These are phyloP conservation scores for Aspergillus carlsbadensis DNA, from an alignment of 495 filamentous ascomycete species.

Conservation along the genomic window DNA sequence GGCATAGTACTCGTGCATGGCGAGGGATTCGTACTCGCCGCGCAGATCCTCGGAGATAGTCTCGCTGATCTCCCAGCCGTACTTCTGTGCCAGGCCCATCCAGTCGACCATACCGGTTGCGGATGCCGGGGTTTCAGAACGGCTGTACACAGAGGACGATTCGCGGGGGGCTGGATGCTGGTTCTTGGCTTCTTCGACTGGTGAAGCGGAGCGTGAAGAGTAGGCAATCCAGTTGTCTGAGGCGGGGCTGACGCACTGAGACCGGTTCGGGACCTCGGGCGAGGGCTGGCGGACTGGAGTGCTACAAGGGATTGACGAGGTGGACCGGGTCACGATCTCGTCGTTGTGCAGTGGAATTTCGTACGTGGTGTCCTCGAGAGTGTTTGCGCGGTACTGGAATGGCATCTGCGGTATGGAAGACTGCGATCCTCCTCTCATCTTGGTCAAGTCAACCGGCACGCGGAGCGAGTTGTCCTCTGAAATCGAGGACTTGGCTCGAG, in stretches of 20 bases:
- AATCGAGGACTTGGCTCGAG: slow-evolving; percentile 55
- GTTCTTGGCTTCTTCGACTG: slow-evolving; percentile 25
- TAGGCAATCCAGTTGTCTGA: slow-evolving; percentile 64
- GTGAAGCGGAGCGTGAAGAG: slow-evolving; percentile 52
- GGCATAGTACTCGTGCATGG: slow-evolving; percentile 38
- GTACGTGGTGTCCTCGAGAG: slow-evolving; percentile 28
- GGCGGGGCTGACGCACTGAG: slow-evolving; percentile 37
- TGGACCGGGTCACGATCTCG: slow-evolving; percentile 23
- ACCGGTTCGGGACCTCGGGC: slow-evolving; percentile 26
- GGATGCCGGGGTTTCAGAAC: slow-evolving; percentile 37
- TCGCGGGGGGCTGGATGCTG: slow-evolving; percentile 42
- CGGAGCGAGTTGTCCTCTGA: slow-evolving; percentile 28
- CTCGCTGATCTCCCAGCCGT: slow-evolving; percentile 31
- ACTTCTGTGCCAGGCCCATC: slow-evolving; percentile 33
- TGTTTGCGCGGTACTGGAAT: slow-evolving; percentile 25
- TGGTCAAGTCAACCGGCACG: slow-evolving; percentile 1
- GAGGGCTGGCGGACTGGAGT: slow-evolving; percentile 34
- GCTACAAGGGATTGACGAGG: slow-evolving; percentile 23
- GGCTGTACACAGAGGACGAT: slow-evolving; percentile 45
- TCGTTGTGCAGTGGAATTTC: slow-evolving; percentile 25
- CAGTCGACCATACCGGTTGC: slow-evolving; percentile 36
- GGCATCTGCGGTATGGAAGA: slow-evolving; percentile 33
- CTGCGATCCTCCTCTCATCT: slow-evolving; percentile 7
- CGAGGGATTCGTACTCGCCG: slow-evolving; percentile 43
- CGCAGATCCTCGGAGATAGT: slow-evolving; percentile 37